Evolutionary conservation across 106 monocot genomes (phyloP).

Genomic region (Hemerocallis citrina): DNA sequence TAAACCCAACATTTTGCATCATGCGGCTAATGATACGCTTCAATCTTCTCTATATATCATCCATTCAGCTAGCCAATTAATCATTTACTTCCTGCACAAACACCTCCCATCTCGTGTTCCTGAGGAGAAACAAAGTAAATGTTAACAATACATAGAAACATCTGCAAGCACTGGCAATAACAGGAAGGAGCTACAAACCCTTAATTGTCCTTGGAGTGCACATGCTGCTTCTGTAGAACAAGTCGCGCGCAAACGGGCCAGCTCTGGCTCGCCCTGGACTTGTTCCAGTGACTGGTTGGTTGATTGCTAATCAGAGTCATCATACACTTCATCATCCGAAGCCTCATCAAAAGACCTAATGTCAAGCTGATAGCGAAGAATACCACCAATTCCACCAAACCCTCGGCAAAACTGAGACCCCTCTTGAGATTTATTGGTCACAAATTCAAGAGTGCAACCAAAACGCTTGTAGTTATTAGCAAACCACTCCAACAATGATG

Average conservation of each 20-base stretch:
- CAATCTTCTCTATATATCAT: not conserved
- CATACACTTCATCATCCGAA: constrained; percentile 27
- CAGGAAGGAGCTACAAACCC: constrained; percentile 5
- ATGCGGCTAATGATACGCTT: not conserved
- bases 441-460: constrained; percentile 25
- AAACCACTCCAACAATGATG: constrained; percentile 22
- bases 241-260: constrained; percentile 9
- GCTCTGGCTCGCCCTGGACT: constrained; percentile 17
- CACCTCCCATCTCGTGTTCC: not conserved
- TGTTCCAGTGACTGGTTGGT: constrained; percentile 19
- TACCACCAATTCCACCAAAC: constrained; percentile 24
- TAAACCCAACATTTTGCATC: not conserved
- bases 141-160: not conserved
- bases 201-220: constrained; percentile 6
- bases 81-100: not conserved
- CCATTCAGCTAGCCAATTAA: constrained; percentile 3
- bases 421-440: constrained; percentile 28
- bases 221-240: constrained; percentile 4
- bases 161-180: too few relatives aligned
- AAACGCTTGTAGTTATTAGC: constrained; percentile 23
- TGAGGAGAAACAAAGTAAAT: not conserved
- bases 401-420: constrained; percentile 29
- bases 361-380: constrained; percentile 47
- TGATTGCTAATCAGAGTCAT: constrained; percentile 64
- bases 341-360: constrained; percentile 48